Percentiles rank a stretch among this genome's conserved stretches.
phyloP scores from a whole-genome alignment of 164 flowering plant genomes.

The Aristolochia contorta region DNA sequence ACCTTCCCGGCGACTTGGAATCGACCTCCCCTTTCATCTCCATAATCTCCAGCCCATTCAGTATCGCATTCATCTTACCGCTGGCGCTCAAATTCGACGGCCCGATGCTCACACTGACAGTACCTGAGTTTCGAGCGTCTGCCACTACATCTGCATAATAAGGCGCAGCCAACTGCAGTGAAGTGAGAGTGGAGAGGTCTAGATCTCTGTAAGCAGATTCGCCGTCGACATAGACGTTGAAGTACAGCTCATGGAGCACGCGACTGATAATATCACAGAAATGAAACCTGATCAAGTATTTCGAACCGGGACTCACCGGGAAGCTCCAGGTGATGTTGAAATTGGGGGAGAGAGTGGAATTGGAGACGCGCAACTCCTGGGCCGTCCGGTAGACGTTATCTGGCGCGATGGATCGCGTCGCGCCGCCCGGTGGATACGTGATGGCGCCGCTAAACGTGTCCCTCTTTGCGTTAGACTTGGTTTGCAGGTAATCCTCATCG shows the following conservation, averaged over 20 bases:
- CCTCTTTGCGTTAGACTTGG: constrained; percentile 4
- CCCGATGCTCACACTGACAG: constrained; percentile 39
- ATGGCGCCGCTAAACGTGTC: constrained; percentile 26
- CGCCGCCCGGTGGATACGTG: constrained; percentile 25
- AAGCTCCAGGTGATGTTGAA: constrained; percentile 78
- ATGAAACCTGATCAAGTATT: constrained; percentile 64
- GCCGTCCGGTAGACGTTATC: constrained; percentile 54
- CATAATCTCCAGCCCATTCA: constrained; percentile 89
- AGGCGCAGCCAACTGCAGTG: constrained; percentile 47
- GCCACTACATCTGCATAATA: constrained; percentile 52
- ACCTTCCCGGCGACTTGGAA: constrained; percentile 1
- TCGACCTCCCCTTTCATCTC: constrained; percentile 22
- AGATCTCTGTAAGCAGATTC: constrained; percentile 37
- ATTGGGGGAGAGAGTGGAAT: constrained; percentile 27
- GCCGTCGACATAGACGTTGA: constrained; percentile 57
- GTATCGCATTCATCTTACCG: constrained; percentile 39
- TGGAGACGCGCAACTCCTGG: constrained; percentile 31
- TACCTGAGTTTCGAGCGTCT: constrained; percentile 25
- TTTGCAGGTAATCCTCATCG: constrained; percentile 21
- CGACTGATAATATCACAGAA: constrained; percentile 75
- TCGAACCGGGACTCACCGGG: constrained; percentile 44
- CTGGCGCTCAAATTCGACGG: constrained; percentile 27
- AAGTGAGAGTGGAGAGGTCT: constrained; percentile 44
- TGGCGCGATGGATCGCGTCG: constrained; percentile 52
- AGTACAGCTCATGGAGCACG: constrained; percentile 40